These are phyloP conservation scores for Nothophoma quercina DNA, from an alignment of 2,329 filamentous ascomycete genomes.

Conservation along the genomic window DNA sequence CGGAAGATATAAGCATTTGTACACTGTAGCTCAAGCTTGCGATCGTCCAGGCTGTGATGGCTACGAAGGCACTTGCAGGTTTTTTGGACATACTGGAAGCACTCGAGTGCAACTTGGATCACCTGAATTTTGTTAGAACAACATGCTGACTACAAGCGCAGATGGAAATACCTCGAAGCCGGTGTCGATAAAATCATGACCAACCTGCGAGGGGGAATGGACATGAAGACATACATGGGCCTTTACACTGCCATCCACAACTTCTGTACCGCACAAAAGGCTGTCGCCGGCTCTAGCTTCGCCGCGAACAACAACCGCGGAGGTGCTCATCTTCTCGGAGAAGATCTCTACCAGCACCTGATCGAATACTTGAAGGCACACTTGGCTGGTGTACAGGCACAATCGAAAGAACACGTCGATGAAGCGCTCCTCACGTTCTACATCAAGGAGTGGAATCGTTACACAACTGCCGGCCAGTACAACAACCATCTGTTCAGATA, in stretches of 20 bases:
- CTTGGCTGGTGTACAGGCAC: slow-evolving; percentile 72
- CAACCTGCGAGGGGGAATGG: slow-evolving; percentile 88
- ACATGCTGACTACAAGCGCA: slow-evolving; percentile 50
- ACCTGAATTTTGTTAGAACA: neutral
- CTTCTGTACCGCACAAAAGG: slow-evolving; percentile 98
- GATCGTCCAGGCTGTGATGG: too few relatives aligned
- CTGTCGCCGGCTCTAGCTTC: slow-evolving; percentile 66
- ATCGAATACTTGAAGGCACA: slow-evolving; percentile 84
- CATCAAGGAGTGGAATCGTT: slow-evolving; percentile 95
- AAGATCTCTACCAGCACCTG: slow-evolving; percentile 93
- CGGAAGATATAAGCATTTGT: too few relatives aligned
- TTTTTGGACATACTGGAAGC: too few relatives aligned
- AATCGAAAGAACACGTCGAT: slow-evolving; percentile 82
- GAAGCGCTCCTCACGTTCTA: slow-evolving; percentile 92
- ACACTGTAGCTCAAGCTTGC: too few relatives aligned
- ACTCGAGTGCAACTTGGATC: neutral
- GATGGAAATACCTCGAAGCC: slow-evolving; percentile 87
- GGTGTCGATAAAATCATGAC: slow-evolving; percentile 95
- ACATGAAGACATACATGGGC: slow-evolving; percentile 97
- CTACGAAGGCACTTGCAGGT: too few relatives aligned
- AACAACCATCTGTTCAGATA: slow-evolving; percentile 97
- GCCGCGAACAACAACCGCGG: slow-evolving; percentile 70
- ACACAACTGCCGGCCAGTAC: slow-evolving; percentile 94
- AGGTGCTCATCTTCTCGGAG: slow-evolving; percentile 91
- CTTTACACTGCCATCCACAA: slow-evolving; percentile 98